Percentiles rank a stretch among this genome's conserved stretches.
Evolutionary conservation across 2,329 filamentous ascomycete genomes (phyloP).

Genomic region (Fonsecaea pugnacius): DNA sequence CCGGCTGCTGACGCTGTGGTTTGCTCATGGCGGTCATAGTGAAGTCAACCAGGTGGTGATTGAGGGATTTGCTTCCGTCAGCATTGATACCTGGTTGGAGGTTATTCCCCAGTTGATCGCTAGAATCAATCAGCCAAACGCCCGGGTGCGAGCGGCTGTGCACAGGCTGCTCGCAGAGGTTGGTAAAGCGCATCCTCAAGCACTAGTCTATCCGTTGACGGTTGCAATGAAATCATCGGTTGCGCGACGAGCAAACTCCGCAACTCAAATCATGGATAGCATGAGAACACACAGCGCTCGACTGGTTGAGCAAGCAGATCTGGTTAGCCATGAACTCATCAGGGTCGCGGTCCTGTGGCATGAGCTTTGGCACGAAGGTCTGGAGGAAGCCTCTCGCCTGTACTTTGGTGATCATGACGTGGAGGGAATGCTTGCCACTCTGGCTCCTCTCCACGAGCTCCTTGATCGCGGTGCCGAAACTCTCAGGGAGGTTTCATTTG

Average conservation of each 20-base stretch:
- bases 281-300: conserved; percentile 94
- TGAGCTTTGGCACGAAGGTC: conserved; percentile 96
- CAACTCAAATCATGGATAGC: conserved; percentile 93
- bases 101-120: conserved; percentile 98
- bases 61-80: conserved; percentile 88
- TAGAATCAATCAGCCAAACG: conserved; percentile 93
- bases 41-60: conserved; percentile 89
- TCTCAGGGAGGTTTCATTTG: conserved; percentile 92
- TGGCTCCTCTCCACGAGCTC: conserved; percentile 88
- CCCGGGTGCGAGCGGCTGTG: conserved; percentile 83
- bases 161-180: conserved; percentile 92
- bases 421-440: conserved; percentile 91
- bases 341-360: conserved; percentile 97
- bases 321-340: conserved; percentile 95
- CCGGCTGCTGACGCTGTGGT: conserved; percentile 91
- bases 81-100: conserved; percentile 97
- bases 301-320: conserved; percentile 91
- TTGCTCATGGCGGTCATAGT: conserved; percentile 82
- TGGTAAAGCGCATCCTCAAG: conserved; percentile 91
- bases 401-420: conserved; percentile 99
- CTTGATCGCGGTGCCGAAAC: conserved; percentile 91
- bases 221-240: conserved; percentile 98
- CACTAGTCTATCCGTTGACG: conserved; percentile 93
- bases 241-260: conserved; percentile 80
- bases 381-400: conserved; percentile 92